Percentiles rank a stretch among this genome's conserved stretches.
phyloP scores from a whole-genome alignment of 805 yeast genomes.

The Kodamaea fukazawae region DNA sequence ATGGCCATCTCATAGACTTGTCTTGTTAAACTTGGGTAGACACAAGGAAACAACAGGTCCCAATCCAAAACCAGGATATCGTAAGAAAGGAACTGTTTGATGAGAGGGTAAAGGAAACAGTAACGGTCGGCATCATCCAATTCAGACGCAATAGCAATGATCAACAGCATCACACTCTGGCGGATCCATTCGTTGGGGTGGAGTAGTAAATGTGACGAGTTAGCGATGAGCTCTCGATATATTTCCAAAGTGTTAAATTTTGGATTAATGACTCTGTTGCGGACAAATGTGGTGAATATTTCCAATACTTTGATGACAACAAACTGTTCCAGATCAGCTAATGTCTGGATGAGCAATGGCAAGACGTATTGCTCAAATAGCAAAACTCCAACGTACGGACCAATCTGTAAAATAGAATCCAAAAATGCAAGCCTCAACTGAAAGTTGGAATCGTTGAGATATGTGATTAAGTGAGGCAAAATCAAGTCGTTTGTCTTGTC shows the following conservation, averaged over 20 bases:
- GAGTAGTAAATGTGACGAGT: slow-evolving; percentile 53
- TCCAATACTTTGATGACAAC: slow-evolving; percentile 69
- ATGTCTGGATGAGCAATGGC: slow-evolving; percentile 79
- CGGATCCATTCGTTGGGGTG: slow-evolving; percentile 90
- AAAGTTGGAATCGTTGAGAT: slow-evolving; percentile 74
- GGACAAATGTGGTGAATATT: slow-evolving; percentile 34
- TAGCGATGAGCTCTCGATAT: slow-evolving; percentile 33
- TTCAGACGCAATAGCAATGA: slow-evolving; percentile 60
- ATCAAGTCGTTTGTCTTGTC: slow-evolving; percentile 87
- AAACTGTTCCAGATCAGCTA: slow-evolving; percentile 79
- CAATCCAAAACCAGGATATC: slow-evolving; percentile 70
- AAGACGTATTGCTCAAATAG: slow-evolving; percentile 84
- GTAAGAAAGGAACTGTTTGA: slow-evolving; percentile 71
- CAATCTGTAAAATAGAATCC: slow-evolving; percentile 65
- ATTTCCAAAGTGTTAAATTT: slow-evolving; percentile 37
- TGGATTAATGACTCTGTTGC: slow-evolving; percentile 31
- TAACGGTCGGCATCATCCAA: slow-evolving; percentile 74
- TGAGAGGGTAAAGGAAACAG: slow-evolving; percentile 78
- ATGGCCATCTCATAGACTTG: slow-evolving; percentile 61
- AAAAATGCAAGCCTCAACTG: slow-evolving; percentile 70
- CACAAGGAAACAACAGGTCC: slow-evolving; percentile 62
- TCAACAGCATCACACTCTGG: slow-evolving; percentile 59
- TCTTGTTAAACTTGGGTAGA: slow-evolving; percentile 65
- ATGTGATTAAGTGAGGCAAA: slow-evolving; percentile 86
- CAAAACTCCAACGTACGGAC: slow-evolving; percentile 76